Evolutionary conservation across 345 rosid genomes (phyloP).

Genomic region (Cardamine occulta): DNA sequence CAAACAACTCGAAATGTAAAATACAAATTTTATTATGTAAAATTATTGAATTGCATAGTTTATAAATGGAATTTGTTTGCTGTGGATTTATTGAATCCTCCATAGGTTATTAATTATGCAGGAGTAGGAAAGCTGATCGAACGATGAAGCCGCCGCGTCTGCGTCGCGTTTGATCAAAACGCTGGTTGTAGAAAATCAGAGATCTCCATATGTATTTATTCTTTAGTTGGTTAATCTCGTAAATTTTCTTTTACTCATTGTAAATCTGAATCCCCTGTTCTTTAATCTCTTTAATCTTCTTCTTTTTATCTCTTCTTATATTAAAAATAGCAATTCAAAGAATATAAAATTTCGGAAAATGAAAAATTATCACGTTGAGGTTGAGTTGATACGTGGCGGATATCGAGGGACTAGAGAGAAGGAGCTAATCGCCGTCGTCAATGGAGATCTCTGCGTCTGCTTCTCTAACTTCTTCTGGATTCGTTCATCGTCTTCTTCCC

Average conservation of each 20-base stretch:
- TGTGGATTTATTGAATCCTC: constrained; percentile 39
- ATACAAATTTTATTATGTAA: not conserved
- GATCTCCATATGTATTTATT: constrained; percentile 32
- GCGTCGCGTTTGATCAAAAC: constrained; percentile 24
- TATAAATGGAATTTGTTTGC: not conserved
- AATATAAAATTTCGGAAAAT: not conserved
- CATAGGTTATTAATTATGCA: constrained; percentile 45
- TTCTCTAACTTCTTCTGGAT: constrained; percentile 30
- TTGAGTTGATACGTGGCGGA: constrained; percentile 36
- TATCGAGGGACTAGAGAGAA: constrained; percentile 19
- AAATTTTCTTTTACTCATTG: constrained; percentile 17
- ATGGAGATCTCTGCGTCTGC: constrained; percentile 46
- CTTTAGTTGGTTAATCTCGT: constrained; percentile 37
- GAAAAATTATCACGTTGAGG: constrained; percentile 4
- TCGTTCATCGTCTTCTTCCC: constrained; percentile 33
- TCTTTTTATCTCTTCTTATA: not conserved
- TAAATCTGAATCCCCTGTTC: constrained; percentile 33
- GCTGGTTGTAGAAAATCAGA: constrained; percentile 27
- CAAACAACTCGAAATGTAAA: not conserved
- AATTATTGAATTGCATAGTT: not conserved
- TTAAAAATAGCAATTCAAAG: not conserved
- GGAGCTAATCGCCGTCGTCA: constrained; percentile 32
- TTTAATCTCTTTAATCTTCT: constrained; percentile 20
- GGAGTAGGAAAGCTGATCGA: constrained; percentile 46
- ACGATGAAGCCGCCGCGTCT: constrained; percentile 25